Percentiles rank a stretch among this genome's conserved stretches.
These are phyloP conservation scores for Phtheirospermum japonicum DNA, from an alignment of 257 asterid species.

Conservation along the genomic window DNA sequence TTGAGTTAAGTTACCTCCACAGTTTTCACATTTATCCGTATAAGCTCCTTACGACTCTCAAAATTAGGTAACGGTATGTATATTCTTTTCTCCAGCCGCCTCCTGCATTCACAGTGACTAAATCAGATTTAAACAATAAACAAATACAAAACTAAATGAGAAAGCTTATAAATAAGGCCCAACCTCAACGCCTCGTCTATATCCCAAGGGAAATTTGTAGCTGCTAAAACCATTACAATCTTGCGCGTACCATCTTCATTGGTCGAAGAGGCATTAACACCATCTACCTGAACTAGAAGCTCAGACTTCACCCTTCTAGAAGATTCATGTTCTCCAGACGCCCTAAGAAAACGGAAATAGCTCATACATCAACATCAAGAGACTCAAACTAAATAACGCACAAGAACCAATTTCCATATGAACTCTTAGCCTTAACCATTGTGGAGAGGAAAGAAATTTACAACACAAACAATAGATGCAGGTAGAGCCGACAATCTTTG, in stretches of 20 bases:
- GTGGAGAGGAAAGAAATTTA: no score
- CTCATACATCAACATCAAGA: conserved; percentile 18
- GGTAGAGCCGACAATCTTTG: no score
- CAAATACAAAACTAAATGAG: background rate
- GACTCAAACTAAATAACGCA: conserved; percentile 20
- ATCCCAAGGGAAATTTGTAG: conserved; percentile 99
- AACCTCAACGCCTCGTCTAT: conserved; percentile 97
- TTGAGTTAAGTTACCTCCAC: conserved; percentile 56
- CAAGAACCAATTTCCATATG: background rate
- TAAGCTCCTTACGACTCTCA: conserved; percentile 89
- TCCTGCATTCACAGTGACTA: conserved; percentile 49
- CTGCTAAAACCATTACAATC: conserved; percentile 98
- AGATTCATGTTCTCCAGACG: conserved; percentile 98
- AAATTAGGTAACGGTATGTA: conserved; percentile 93
- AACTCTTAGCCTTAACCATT: background rate
- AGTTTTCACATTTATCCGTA: conserved; percentile 79
- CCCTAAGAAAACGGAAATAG: conserved; percentile 43
- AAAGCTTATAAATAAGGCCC: conserved; percentile 23
- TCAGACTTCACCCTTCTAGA: conserved; percentile 94
- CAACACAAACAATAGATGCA: no score
- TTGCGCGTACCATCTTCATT: conserved; percentile 94
- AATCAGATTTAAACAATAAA: conserved; percentile 23
- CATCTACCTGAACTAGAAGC: conserved; percentile 93
- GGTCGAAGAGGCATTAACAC: conserved; percentile 75
- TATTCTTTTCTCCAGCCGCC: conserved; percentile 92